A percentile compares a stretch with the other conserved stretches of the same genome.
Evolutionary conservation across 2,329 filamentous ascomycete species (phyloP).

Genomic region (Pseudocercospora musae): DNA sequence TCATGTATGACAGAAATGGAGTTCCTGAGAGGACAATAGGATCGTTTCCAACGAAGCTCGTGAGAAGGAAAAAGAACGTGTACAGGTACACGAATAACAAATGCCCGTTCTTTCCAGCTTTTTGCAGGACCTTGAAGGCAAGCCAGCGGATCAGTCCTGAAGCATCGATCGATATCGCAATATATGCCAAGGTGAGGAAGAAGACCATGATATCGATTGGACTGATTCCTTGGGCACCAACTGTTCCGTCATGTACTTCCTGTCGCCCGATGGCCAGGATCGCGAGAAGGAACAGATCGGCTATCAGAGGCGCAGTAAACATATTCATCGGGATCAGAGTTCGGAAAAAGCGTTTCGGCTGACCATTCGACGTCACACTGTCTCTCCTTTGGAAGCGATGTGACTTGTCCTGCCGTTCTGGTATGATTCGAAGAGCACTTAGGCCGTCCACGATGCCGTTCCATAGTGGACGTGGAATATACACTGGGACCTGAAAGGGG

Average conservation of each 20-base stretch:
- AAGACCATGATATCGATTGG: constrained; percentile 73
- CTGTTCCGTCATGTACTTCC: constrained; percentile 67
- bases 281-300: constrained; percentile 68
- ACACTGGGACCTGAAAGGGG: constrained; percentile 64
- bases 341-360: constrained; percentile 25
- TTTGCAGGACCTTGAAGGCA: constrained; percentile 67
- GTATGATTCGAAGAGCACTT: constrained; percentile 52
- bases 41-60: constrained; percentile 70
- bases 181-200: constrained; percentile 68
- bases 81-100: constrained; percentile 71
- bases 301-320: constrained; percentile 66
- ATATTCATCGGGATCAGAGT: constrained; percentile 65
- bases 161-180: constrained; percentile 73
- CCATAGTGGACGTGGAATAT: constrained; percentile 52
- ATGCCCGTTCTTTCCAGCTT: constrained; percentile 65
- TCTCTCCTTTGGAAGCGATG: background rate
- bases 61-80: constrained; percentile 65
- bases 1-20: constrained; percentile 74
- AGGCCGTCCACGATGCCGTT: constrained; percentile 47
- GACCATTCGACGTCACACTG: background rate
- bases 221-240: constrained; percentile 63
- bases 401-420: constrained; percentile 21
- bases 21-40: constrained; percentile 73
- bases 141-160: constrained; percentile 69
- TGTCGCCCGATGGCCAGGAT: constrained; percentile 63